These are phyloP conservation scores for Lactarius tabidus DNA, from an alignment of 768 basidiomycete genomes.

Conservation along the genomic window DNA sequence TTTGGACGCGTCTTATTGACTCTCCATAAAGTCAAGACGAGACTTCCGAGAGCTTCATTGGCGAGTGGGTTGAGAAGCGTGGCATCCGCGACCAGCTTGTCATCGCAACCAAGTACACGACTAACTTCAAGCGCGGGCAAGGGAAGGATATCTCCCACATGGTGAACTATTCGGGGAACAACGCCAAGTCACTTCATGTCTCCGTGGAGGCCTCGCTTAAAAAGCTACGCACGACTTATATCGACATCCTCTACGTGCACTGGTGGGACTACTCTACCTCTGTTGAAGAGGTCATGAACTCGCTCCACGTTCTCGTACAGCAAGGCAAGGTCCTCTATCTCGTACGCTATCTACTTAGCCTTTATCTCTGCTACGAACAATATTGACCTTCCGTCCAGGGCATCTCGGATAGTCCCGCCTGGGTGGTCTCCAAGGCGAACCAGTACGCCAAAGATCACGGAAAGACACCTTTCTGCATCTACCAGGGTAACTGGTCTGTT, in stretches of 20 bases:
- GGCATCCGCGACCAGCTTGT: slow-evolving; percentile 46
- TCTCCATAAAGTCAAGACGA: slow-evolving; percentile 44
- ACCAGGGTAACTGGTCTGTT: slow-evolving; percentile 37
- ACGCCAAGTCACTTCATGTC: slow-evolving; percentile 38
- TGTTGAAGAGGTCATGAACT: slow-evolving; percentile 55
- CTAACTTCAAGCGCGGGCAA: slow-evolving; percentile 26
- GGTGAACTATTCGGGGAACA: slow-evolving; percentile 41
- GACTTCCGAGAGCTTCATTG: slow-evolving; percentile 49
- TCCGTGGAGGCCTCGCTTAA: slow-evolving; percentile 42
- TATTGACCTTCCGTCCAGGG: background rate
- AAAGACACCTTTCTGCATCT: slow-evolving; percentile 36
- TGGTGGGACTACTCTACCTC: slow-evolving; percentile 51
- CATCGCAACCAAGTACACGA: slow-evolving; percentile 39
- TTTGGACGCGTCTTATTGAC: background rate
- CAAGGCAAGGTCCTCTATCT: slow-evolving; percentile 45
- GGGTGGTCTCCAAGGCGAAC: slow-evolving; percentile 39
- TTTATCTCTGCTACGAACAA: background rate
- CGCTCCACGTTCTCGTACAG: slow-evolving; percentile 47
- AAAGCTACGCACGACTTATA: slow-evolving; percentile 44
- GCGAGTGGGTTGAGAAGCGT: slow-evolving; percentile 48
- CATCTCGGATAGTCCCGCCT: slow-evolving; percentile 34
- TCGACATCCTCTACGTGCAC: slow-evolving; percentile 46
- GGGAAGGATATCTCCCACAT: slow-evolving; percentile 24
- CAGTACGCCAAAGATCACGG: slow-evolving; percentile 39
- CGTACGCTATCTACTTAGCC: slow-evolving; percentile 9